Base-by-base conservation (phyloP, 257 asterid genomes). In the Nicotiana sylvestris region DNA sequence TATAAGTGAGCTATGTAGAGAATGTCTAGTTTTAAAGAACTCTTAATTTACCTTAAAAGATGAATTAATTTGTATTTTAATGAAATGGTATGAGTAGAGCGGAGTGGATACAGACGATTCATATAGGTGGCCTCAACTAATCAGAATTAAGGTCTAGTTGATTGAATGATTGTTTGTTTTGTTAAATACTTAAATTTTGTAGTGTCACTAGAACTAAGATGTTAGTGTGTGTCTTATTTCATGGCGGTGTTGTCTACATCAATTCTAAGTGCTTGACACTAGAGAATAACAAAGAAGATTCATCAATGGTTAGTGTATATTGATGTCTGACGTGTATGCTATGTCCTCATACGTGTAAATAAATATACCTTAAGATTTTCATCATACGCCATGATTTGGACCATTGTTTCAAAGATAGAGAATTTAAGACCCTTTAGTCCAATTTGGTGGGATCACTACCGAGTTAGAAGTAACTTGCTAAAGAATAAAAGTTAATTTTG, bases 391-490 rank as follows among this genome's bases (percentile, higher is more conserved):
- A 70, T 70, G 78, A 43, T 70, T 70, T 70, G 21, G 78, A 60
- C 25, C 60, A 70, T 43, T 43, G 11, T 21, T 70, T 43, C 58
- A 43, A 30, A 70, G 35, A 21, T 70, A 43, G 78, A 21, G 33
- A 64, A 18, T 68, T 17, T 37, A 37, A 43, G 60, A 70, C 46
- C 21, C 78, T 70, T 70, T 43, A 3, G 33, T 70, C 58, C 35
- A 70, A 17, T 70, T 70, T 43, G 58, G 58, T 70, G 18, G 57
- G 57, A 70, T 43, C 78, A 43, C 78, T 70, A 43, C 56, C 10
- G 49, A 68, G 57, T 39, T 69, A 69, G 32, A 69, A 69, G 77
- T n/a, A 43, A 43, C 35, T 70, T 70, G 78, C 78, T 70, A 43
- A 46, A 39, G 46, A 43, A 9, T 5, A 72, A 9, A 9, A 70